These are phyloP conservation scores for Orbilia brochopaga DNA, from an alignment of 2,329 filamentous ascomycete species.

Conservation along the genomic window DNA sequence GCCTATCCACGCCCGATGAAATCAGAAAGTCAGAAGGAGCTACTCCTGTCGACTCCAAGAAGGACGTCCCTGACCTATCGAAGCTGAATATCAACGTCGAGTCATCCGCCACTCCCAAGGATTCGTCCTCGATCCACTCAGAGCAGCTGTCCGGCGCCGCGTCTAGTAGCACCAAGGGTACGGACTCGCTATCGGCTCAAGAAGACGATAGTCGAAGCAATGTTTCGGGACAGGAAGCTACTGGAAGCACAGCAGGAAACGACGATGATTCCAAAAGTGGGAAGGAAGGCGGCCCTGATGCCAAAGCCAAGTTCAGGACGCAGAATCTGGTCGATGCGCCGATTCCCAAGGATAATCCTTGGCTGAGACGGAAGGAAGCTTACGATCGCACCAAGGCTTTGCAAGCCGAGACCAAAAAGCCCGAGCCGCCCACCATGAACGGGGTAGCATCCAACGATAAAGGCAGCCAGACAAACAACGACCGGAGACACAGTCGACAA, in stretches of 20 bases:
- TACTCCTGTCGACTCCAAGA: slow-evolving; percentile 58
- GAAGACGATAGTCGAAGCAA: slow-evolving; percentile 42
- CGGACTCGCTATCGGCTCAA: slow-evolving; percentile 33
- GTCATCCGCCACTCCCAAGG: slow-evolving; percentile 23
- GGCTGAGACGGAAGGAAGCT: slow-evolving; percentile 41
- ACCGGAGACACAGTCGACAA: slow-evolving; percentile 41
- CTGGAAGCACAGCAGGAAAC: slow-evolving; percentile 32
- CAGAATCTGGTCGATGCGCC: slow-evolving; percentile 43
- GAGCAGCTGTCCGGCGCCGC: slow-evolving; percentile 27
- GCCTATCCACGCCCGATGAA: slow-evolving; percentile 37
- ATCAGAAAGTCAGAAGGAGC: slow-evolving; percentile 41
- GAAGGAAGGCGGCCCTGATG: slow-evolving; percentile 36
- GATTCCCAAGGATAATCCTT: slow-evolving; percentile 46
- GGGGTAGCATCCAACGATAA: slow-evolving; percentile 33
- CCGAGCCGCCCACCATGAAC: slow-evolving; percentile 30
- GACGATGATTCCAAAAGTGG: slow-evolving; percentile 44
- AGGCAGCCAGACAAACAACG: slow-evolving; percentile 33
- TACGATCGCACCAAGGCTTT: slow-evolving; percentile 33
- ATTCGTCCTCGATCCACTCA: slow-evolving; percentile 16
- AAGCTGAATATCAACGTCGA: slow-evolving; percentile 36
- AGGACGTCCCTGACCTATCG: slow-evolving; percentile 55
- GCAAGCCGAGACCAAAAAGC: slow-evolving; percentile 34
- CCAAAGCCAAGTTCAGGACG: slow-evolving; percentile 46
- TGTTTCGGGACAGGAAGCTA: slow-evolving; percentile 39
- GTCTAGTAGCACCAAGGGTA: slow-evolving; percentile 24